Percentiles rank a stretch among this genome's conserved stretches.
Conservation (phyloP, 2,329 filamentous ascomycete species). For the Ophiostoma sp. region DNA sequence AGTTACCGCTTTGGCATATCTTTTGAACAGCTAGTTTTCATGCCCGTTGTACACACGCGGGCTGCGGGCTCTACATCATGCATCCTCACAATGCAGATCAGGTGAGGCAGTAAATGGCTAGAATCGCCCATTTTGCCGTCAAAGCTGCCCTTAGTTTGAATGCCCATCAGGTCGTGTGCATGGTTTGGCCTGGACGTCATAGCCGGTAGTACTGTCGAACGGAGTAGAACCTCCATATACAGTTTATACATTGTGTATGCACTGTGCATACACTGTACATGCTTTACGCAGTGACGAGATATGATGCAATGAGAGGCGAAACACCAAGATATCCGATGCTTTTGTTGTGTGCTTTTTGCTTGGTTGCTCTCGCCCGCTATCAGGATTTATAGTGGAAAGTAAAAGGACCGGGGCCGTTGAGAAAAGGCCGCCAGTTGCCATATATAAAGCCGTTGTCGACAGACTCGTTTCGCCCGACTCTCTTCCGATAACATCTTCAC, state of each 20-base stretch:
- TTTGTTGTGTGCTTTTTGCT: background rate
- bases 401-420: background rate
- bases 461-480: background rate
- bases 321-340: background rate
- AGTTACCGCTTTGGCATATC: no score
- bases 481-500: background rate
- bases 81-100: no score
- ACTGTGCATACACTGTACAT: background rate
- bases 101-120: no score
- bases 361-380: background rate
- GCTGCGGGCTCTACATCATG: no score
- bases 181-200: background rate
- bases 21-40: no score
- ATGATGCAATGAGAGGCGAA: slow-evolving; percentile 16
- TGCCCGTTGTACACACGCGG: no score
- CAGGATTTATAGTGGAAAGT: slow-evolving; percentile 12
- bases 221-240: background rate
- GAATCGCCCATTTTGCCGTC: background rate
- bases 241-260: background rate
- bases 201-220: background rate
- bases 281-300: background rate
- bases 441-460: slow-evolving; percentile 2
- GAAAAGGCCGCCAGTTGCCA: background rate
- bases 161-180: background rate
- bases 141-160: background rate